A percentile compares a stretch with the other conserved stretches of the same genome.
phyloP scores from a whole-genome alignment of 2,329 filamentous ascomycete genomes.

The Pezicula radicicola region DNA sequence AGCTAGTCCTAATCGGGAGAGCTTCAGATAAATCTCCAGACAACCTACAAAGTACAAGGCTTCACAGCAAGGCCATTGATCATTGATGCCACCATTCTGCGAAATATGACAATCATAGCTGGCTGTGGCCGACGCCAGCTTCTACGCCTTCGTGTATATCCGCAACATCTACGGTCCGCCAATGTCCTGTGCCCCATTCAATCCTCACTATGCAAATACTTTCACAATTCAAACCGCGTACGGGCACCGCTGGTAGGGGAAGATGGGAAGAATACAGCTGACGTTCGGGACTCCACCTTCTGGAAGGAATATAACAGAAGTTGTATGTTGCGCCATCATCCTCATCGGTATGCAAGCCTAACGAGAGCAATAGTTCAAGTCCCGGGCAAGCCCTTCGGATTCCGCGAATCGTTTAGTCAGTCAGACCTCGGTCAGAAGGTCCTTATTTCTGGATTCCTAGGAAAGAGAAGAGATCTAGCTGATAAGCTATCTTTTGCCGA shows the following conservation, averaged over 20 bases:
- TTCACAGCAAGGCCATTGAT: no score
- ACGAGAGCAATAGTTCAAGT: conserved; percentile 8
- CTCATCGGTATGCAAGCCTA: conserved; percentile 5
- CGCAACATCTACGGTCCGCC: not conserved
- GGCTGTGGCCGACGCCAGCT: conserved; percentile 5
- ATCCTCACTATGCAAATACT: conserved; percentile 5
- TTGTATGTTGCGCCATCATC: conserved; percentile 13
- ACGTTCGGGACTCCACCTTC: conserved; percentile 7
- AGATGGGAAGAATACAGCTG: not conserved
- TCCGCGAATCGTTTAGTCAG: conserved; percentile 5
- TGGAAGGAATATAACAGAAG: conserved; percentile 23
- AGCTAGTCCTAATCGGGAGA: conserved; percentile 21
- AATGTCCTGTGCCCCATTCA: not conserved
- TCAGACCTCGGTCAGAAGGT: conserved; percentile 36
- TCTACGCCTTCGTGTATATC: not conserved
- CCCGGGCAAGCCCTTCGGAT: conserved; percentile 8
- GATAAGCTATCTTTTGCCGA: conserved; percentile 71
- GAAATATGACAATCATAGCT: conserved; percentile 17
- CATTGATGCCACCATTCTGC: conserved; percentile 6
- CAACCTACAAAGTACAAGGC: not conserved
- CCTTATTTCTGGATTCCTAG: conserved; percentile 68
- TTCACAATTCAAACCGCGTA: conserved; percentile 9
- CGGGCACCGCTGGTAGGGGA: conserved; percentile 1
- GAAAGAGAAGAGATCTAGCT: conserved; percentile 63
- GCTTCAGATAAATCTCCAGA: conserved; percentile 10